Percentiles rank a stretch among this genome's conserved stretches.
Conservation (phyloP, 257 asterid species). For the Solanum ossicruentum region DNA sequence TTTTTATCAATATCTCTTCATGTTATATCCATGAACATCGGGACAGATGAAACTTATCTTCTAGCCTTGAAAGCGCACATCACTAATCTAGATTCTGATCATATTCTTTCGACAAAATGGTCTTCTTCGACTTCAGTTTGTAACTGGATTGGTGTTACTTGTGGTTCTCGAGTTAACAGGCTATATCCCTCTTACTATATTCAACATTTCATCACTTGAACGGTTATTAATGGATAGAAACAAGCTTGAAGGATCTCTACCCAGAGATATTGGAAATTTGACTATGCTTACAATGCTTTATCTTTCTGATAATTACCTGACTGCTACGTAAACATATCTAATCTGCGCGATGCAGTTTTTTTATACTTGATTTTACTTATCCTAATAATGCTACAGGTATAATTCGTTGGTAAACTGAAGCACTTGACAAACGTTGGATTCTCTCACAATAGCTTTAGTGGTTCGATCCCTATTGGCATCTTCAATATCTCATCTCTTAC, state of each 20-base stretch:
- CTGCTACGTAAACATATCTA: neutral
- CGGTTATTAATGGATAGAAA: neutral
- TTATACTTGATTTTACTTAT: neutral
- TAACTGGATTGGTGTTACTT: constrained; percentile 17
- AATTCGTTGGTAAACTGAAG: constrained; percentile 11
- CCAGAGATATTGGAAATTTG: neutral
- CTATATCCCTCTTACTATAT: constrained; percentile 5
- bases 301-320: constrained; percentile 8
- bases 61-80: constrained; percentile 7
- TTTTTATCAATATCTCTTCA: neutral
- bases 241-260: neutral
- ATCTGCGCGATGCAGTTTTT: neutral
- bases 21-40: neutral
- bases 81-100: neutral
- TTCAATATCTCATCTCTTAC: constrained; percentile 12
- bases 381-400: constrained; percentile 1
- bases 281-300: neutral
- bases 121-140: constrained; percentile 4
- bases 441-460: neutral
- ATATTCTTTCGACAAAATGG: constrained; percentile 11
- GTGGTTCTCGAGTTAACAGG: constrained; percentile 5
- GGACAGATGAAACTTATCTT: constrained; percentile 15
- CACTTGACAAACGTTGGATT: neutral
- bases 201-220: constrained; percentile 10
- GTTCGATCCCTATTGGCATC: constrained; percentile 7